Evolutionary conservation across 495 filamentous ascomycete species (phyloP).

Genomic region (Aspergillus asperescens): DNA sequence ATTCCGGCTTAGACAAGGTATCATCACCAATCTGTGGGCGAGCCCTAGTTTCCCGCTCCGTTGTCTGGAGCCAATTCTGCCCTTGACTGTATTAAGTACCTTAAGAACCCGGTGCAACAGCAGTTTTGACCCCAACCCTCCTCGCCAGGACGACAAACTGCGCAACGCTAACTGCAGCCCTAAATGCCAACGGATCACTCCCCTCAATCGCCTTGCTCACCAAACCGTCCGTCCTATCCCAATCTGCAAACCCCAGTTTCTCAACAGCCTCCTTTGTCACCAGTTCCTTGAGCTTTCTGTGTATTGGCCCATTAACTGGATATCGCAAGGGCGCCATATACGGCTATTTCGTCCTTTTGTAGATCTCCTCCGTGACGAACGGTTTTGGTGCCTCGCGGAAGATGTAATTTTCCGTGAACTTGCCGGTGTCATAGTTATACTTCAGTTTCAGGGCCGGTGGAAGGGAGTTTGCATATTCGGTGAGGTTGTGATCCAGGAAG

Average conservation of each 20-base stretch:
- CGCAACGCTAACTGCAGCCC: slow-evolving; percentile 1
- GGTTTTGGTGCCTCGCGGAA: slow-evolving; percentile 44
- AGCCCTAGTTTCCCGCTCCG: too few relatives aligned
- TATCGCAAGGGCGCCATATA: slow-evolving; percentile 35
- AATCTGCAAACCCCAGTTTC: slow-evolving; percentile 37
- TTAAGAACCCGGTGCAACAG: too few relatives aligned
- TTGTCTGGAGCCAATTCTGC: too few relatives aligned
- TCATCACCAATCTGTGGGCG: too few relatives aligned
- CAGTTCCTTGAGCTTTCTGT: slow-evolving; percentile 26
- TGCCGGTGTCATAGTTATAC: slow-evolving; percentile 23
- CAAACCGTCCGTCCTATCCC: slow-evolving; percentile 7
- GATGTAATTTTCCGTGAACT: slow-evolving; percentile 45
- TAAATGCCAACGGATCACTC: slow-evolving; percentile 9
- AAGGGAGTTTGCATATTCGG: slow-evolving; percentile 43
- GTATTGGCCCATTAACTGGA: slow-evolving; percentile 30
- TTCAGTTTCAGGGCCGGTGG: slow-evolving; percentile 45
- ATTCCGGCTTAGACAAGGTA: too few relatives aligned
- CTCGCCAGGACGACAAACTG: slow-evolving; percentile 14
- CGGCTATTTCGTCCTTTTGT: slow-evolving; percentile 41
- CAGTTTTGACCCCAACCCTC: slow-evolving; percentile 14
- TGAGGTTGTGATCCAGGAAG: slow-evolving; percentile 50
- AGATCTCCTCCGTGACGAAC: slow-evolving; percentile 48
- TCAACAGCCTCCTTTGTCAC: slow-evolving; percentile 39
- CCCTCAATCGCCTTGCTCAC: slow-evolving; percentile 31
- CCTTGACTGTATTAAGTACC: too few relatives aligned